Evolutionary conservation across 2,329 filamentous ascomycete species (phyloP), one percentile per base, ranked within the genome.

Genomic region (Alternaria burnsii): DNA sequence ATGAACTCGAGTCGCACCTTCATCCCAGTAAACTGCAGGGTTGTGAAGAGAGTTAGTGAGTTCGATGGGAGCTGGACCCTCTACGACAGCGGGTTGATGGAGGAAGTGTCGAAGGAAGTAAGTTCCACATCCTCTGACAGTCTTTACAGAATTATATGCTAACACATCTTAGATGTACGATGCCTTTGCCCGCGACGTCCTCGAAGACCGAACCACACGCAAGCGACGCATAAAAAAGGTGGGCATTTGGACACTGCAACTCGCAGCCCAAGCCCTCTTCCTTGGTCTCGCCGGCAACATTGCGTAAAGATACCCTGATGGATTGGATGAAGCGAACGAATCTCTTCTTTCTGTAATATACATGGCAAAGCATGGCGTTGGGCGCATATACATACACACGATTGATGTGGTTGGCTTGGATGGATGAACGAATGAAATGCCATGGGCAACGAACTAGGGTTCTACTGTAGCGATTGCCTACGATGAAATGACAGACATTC

Each of bases 21-120:
- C 74, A 98, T 99, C 43, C 95, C 95, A 26, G 93, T 99, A 71
- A 91, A 90, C 70, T 98, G 95, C 80, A 91, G 94, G 62, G 92
- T 99, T 50, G 93, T 98, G 66, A 99, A 99, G 82, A 88, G 89
- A 7, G 86, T 89, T 18, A 86, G 86, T 60, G 95, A 99, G 76
- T 99, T 99, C 73, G 92, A 98, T 77, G 95, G 95, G 34, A 92
- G 91, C 69, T 98, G 95, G 95, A 94, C 94, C 4, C 86, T 96
- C 28, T 98, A 91, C 76, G 95, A 99, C 79, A 95, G 91, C 71
- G 94, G 93, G 1, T 82, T 99, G 54, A 93, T 98, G 90, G 92
- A 97, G 72, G 95, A 99, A 79, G 82, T 97, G 62, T 94, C 91
- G 7, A 92, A 91, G 66, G 95, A 97, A 78, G 86, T 87, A 77